These are phyloP conservation scores for Sphaerulina populicola DNA, from an alignment of 2,329 filamentous ascomycete species.

Conservation along the genomic window DNA sequence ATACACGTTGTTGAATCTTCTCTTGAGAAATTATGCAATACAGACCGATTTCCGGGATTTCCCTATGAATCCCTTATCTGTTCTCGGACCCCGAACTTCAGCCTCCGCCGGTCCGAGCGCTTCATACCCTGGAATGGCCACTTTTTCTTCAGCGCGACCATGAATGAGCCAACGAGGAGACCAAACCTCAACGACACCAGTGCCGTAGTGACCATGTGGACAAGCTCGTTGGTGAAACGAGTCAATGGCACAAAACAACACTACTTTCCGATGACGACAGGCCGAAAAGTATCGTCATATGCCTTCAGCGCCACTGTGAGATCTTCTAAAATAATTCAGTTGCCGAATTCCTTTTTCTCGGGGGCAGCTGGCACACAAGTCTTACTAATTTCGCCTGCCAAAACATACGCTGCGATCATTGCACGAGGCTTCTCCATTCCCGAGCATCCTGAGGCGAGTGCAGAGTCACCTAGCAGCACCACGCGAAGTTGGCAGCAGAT, in stretches of 20 bases:
- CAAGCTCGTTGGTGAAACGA: conserved; percentile 24
- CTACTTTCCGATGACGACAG: conserved; percentile 13
- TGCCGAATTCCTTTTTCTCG: background rate
- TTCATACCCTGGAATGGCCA: conserved; percentile 5
- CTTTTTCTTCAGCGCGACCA: conserved; percentile 1
- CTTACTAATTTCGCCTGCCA: conserved; percentile 24
- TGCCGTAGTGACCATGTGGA: conserved; percentile 19
- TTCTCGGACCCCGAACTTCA: background rate
- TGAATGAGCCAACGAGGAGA: conserved; percentile 7
- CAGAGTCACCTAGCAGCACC: conserved; percentile 25
- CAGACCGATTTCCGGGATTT: too few relatives aligned
- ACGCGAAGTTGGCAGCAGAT: conserved; percentile 25
- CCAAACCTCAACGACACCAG: conserved; percentile 14
- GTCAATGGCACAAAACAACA: conserved; percentile 27
- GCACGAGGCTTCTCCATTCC: conserved; percentile 22
- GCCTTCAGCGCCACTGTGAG: conserved; percentile 12
- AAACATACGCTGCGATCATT: conserved; percentile 23
- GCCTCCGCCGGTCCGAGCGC: background rate
- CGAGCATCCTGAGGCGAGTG: conserved; percentile 17
- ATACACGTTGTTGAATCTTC: background rate
- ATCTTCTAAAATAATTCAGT: background rate
- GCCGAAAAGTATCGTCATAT: conserved; percentile 19
- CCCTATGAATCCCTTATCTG: too few relatives aligned
- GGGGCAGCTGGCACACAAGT: too few relatives aligned
- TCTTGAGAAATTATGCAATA: too few relatives aligned